Evolutionary conservation across 805 yeast genomes (phyloP), one percentile per base, ranked within the genome.

Genomic region (Naumovozyma baii): DNA sequence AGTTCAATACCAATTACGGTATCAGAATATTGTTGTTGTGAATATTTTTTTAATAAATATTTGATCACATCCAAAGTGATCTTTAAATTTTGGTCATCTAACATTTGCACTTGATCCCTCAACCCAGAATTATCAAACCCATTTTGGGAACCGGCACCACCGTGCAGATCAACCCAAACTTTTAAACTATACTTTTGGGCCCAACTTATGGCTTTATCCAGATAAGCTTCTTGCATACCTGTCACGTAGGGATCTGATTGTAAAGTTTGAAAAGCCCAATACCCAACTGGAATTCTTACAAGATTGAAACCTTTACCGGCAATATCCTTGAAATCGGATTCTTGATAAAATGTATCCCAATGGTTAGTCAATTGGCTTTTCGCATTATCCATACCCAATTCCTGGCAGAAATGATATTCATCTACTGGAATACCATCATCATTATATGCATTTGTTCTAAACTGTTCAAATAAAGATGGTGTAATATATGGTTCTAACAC

Each of bases 51-150:
- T 34, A 77, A 66, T 33, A 88, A 69, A 17, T 64, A 52, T 16
- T 67, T 55, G 40, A 88, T 61, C 1, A 78, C 84, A 4, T 68
- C 57, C 37, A 74, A 52, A 1, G 94, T 80, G 14, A 74, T 50
- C 25, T 68, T 61, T 34, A 71, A 63, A 53, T 80, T 78, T 15
- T 51, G 56, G 41, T 70, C 67, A 26, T 66, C 70, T 34, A 69
- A 55, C 75, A 83, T 86, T 2, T 60, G 60, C 36, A 68, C 55
- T 1, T 51, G 31, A 56, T 82, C 96, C 52, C 95, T 73, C 46
- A 74, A 65, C 18, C 97, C 97, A 7, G 95, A 84, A 67, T 88
- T 88, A 62, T 88, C 97, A 55, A 86, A 90, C 13, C 96, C 96
- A 59, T 88, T 88, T 62, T 88, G 97, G 16, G 95, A 83, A 18